A percentile compares a stretch with the other conserved stretches of the same genome.
These are phyloP conservation scores for Lignosus rhinocerotis DNA, from an alignment of 1,284 basidiomycete species.

Conservation along the genomic window DNA sequence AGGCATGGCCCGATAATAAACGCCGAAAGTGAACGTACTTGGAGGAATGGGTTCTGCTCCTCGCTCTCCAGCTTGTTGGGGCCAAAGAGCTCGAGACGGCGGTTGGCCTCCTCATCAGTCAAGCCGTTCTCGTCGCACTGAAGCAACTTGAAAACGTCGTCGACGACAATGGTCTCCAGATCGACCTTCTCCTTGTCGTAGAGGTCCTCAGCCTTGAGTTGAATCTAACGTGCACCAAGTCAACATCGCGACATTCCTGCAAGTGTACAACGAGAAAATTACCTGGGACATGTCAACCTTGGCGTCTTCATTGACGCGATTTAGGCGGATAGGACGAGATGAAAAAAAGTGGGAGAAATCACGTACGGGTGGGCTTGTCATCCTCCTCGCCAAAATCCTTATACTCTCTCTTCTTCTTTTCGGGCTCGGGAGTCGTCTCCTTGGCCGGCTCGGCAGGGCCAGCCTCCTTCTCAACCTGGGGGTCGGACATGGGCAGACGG, in stretches of 20 bases:
- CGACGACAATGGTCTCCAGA: conserved; percentile 94
- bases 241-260: conserved; percentile 11
- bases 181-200: conserved; percentile 99
- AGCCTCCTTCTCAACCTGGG: conserved; percentile 36
- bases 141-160: conserved; percentile 95
- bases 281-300: conserved; percentile 86
- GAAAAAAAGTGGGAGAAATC: conserved; percentile 11
- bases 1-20: not conserved
- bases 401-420: conserved; percentile 86
- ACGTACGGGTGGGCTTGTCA: conserved; percentile 69
- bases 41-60: conserved; percentile 84
- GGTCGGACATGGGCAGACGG: conserved; percentile 31
- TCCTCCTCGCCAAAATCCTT: conserved; percentile 82
- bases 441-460: conserved; percentile 32
- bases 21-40: conserved; percentile 47
- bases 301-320: conserved; percentile 53
- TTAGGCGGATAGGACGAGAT: not conserved
- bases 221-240: conserved; percentile 52
- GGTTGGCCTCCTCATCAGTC: conserved; percentile 68
- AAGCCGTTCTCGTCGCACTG: conserved; percentile 89
- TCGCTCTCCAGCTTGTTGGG: conserved; percentile 94
- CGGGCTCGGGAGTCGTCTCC: conserved; percentile 28
- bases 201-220: conserved; percentile 91
- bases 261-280: conserved; percentile 28
- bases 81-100: conserved; percentile 93